A percentile compares a stretch with the other conserved stretches of the same genome.
Evolutionary conservation across 768 basidiomycete genomes (phyloP).

Genomic region (Fibroporia radiculosa): DNA sequence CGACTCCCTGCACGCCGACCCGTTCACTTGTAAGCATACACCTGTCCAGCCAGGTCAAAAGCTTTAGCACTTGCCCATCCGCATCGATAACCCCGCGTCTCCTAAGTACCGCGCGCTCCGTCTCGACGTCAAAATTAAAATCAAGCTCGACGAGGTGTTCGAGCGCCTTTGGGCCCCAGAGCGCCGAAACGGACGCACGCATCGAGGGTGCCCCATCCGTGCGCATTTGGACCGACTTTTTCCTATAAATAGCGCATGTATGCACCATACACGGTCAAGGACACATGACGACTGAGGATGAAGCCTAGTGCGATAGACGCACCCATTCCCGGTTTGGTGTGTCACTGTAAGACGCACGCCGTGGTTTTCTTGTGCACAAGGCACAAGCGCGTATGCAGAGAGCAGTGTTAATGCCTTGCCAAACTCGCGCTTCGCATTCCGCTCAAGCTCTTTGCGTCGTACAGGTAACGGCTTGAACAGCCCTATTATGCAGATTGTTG

Average conservation of each 20-base stretch:
- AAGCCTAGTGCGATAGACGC: too few species aligned
- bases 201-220: constrained; percentile 62
- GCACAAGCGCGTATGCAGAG: constrained; percentile 84
- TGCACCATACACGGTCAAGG: not conserved
- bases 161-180: constrained; percentile 83
- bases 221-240: constrained; percentile 61
- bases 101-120: constrained; percentile 47
- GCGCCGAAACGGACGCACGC: constrained; percentile 54
- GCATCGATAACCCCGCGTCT: constrained; percentile 28
- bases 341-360: constrained; percentile 70
- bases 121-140: constrained; percentile 58
- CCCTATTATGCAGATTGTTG: constrained; percentile 64
- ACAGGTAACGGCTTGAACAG: constrained; percentile 84
- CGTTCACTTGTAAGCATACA: not conserved
- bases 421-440: constrained; percentile 86
- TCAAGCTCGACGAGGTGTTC: constrained; percentile 72
- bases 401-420: constrained; percentile 76
- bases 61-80: constrained; percentile 6
- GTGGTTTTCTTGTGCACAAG: constrained; percentile 47
- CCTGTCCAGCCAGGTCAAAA: not conserved
- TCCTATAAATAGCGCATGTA: constrained; percentile 25
- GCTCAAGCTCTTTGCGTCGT: constrained; percentile 82
- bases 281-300: not conserved
- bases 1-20: constrained; percentile 3
- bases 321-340: constrained; percentile 70